Base-by-base conservation (phyloP, 1,139 yeast genomes). In the Candida sanyaensis region DNA sequence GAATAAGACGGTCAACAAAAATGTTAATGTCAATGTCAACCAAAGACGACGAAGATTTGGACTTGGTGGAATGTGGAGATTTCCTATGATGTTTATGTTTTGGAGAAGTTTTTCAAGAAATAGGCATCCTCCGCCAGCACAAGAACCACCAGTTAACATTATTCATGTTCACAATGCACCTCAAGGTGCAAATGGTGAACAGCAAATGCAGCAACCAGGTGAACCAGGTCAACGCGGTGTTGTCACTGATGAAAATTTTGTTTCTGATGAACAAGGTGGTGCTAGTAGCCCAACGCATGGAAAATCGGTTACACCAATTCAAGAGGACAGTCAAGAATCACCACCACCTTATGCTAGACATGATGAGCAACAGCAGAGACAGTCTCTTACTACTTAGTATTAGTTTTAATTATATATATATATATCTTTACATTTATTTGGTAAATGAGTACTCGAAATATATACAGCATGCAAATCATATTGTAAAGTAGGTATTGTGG, bases 51-150 rank as follows among this genome's bases (percentile, higher is more conserved):
- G 41, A 29, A 38, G 30, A 13, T 42, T 49, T 17, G 34, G 46
- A 5, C 30, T 48, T 29, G 42, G 51, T 11, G 42, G 50, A 46
- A 50, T 41, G 36, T 50, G 47, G 47, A 37, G 32, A n/a, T 9
- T 23, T 13, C 51, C 54, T 17, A 45, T 52, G 50, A 46, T 52
- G 48, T 49, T 52, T 40, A 50, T 52, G 55, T 47, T 50, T 26
- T 52, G 50, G 48, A 42, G 47, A 36, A 36, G 50, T 11, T 37
- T 47, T 37, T 45, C 45, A 34, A 49, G 49, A 36, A 48, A 47
- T 23, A 40, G 43, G 24, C 47, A 46, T 32, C 45, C 30, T 12
- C 44, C 42, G 6, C 48, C 37, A 37, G 41, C 28, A 32, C 46
- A 34, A 17, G 39, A 32, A 41, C 46, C 36, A 28, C 49, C 44